Evolutionary conservation across 345 rosid species (phyloP).

Genomic region (Raphanus sativus): DNA sequence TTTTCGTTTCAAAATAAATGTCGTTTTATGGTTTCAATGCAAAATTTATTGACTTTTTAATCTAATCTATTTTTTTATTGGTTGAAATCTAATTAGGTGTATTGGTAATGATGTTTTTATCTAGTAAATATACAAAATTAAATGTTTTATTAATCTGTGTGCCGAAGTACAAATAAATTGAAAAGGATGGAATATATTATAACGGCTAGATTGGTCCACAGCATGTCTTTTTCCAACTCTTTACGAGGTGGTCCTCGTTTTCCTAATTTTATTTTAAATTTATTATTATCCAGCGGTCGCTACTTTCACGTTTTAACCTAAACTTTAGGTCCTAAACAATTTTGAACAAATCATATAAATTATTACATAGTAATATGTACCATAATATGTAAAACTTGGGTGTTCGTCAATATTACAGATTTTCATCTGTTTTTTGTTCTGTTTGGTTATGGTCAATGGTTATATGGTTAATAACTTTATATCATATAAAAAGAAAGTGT

Average conservation of each 20-base stretch:
- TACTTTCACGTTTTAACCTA: not conserved
- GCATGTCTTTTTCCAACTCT: slow-evolving; percentile 24
- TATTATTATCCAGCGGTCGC: slow-evolving; percentile 16
- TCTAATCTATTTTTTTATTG: too few species aligned
- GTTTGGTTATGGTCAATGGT: not conserved
- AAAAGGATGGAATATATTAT: too few species aligned
- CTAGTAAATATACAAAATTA: too few species aligned
- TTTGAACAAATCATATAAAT: not conserved
- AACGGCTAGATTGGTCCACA: slow-evolving; percentile 38
- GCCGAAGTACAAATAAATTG: too few species aligned
- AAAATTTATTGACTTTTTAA: too few species aligned
- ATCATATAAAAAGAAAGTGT: not conserved
- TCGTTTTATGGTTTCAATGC: too few species aligned
- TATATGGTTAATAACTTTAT: not conserved
- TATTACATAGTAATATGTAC: too few species aligned
- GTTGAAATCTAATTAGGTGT: too few species aligned
- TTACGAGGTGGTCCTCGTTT: slow-evolving; percentile 14
- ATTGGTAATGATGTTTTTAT: too few species aligned
- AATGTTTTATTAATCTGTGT: too few species aligned
- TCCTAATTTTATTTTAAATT: not conserved
- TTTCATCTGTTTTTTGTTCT: not conserved
- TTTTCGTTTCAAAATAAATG: too few species aligned
- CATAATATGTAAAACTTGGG: not conserved
- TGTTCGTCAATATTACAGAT: not conserved
- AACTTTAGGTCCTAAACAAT: not conserved